These are phyloP conservation scores for Leptodermis oblonga DNA, from an alignment of 257 asterid genomes.

Conservation along the genomic window DNA sequence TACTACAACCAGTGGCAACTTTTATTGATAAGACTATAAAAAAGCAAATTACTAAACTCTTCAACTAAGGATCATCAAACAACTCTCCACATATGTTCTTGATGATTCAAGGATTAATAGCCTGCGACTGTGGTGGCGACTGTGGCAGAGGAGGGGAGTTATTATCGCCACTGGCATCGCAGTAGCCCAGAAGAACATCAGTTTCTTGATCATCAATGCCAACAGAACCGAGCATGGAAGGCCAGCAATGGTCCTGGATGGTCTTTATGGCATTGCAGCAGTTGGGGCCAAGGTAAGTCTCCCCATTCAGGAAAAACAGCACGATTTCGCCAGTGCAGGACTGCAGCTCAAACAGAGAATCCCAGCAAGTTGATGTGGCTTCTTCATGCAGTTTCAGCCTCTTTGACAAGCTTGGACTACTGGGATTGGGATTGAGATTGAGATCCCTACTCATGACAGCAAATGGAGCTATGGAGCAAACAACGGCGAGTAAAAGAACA, in stretches of 20 bases:
- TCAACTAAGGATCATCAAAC: too few species aligned
- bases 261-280: slow-evolving; percentile 56
- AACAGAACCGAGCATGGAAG: slow-evolving; percentile 56
- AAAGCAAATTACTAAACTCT: too few species aligned
- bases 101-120: not conserved
- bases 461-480: slow-evolving; percentile 24
- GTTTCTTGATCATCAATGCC: slow-evolving; percentile 58
- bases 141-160: not conserved
- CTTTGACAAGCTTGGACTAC: slow-evolving; percentile 14
- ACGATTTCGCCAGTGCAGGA: slow-evolving; percentile 66
- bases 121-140: not conserved
- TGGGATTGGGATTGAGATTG: not conserved
- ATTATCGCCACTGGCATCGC: slow-evolving; percentile 29
- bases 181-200: slow-evolving; percentile 55
- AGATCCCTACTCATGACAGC: slow-evolving; percentile 23
- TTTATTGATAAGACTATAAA: too few species aligned
- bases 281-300: slow-evolving; percentile 45
- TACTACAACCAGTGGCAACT: too few species aligned
- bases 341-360: slow-evolving; percentile 55
- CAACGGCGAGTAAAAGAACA: slow-evolving; percentile 3
- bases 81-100: too few species aligned
- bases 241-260: slow-evolving; percentile 64
- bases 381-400: slow-evolving; percentile 38
- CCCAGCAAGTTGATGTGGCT: slow-evolving; percentile 54
- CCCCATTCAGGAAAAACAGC: slow-evolving; percentile 62